Base-by-base conservation (phyloP, 225 moss, liverwort and hornwort species). In the Physcomitrellopsis africana region DNA sequence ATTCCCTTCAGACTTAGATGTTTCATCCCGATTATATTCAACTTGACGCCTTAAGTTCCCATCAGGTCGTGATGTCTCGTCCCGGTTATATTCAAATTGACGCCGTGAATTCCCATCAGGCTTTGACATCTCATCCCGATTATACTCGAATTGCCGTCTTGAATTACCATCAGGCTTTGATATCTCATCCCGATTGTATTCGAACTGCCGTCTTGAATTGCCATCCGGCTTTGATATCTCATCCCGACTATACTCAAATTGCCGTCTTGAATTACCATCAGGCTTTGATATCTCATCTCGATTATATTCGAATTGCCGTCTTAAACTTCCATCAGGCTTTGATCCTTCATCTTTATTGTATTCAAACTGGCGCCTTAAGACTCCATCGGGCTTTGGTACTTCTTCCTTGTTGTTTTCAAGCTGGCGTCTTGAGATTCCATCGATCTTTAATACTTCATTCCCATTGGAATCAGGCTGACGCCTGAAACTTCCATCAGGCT, bases 161-260 rank as follows among this genome's bases (percentile, higher is more conserved):
- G 81, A 67, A 68, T 69, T 74, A 24, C 51, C 82, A 32, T 82
- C 78, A 18, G 74, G 60, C 23, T 82, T 82, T 1, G 69, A 74
- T 7, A 59, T 27, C 13, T 82, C 82, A 0, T 82, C 82, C 7
- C 82, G 78, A 13, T 58, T 81, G 8, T 76, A 83, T 19, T 83
- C 83, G 29, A n/a, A 70, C 8, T 86, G 82, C 24, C 77, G 86
- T 62, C 86, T 77, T 0, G 77, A 77, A 60, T 80, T 79, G 1
- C 66, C 77, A 57, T 86, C 82, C 24, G 73, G 63, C 27, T 82
- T 84, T 1, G 75, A 60, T 18, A 60, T 42, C 13, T 84, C 81
- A 32, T 89, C 91, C 19, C 77, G 79, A 42, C 41, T 81, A 41
- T 73, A 58, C 42, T 79, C 83, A 55, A 7, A 20, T 7, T 61